phyloP scores from a whole-genome alignment of 495 filamentous ascomycete genomes.

The Trichoderma virens region DNA sequence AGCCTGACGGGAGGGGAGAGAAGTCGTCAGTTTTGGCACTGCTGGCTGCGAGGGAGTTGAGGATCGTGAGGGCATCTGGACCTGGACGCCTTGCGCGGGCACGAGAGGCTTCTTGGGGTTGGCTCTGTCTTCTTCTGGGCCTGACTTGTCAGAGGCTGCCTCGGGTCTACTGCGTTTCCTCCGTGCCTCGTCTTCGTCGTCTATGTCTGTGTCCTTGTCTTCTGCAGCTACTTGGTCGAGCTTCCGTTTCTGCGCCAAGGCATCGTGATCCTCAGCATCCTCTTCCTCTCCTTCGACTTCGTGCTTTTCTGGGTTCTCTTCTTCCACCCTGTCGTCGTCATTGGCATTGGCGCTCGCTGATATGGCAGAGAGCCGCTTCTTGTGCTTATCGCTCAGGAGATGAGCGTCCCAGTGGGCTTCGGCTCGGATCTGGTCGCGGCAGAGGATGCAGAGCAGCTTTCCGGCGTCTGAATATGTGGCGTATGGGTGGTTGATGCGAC shows the following conservation, averaged over 20 bases:
- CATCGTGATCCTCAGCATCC: not conserved
- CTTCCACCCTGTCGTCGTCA: not conserved
- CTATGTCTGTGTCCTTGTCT: conserved; percentile 28
- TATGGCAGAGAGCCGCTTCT: conserved; percentile 25
- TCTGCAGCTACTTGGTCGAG: conserved; percentile 9
- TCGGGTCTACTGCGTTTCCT: conserved; percentile 37
- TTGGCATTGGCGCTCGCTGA: conserved; percentile 13
- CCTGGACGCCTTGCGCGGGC: conserved; percentile 39
- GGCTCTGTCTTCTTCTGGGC: conserved; percentile 14
- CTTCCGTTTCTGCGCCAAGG: not conserved
- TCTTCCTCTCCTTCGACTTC: conserved; percentile 19
- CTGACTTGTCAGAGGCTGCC: not conserved
- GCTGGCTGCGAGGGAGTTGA: conserved; percentile 33
- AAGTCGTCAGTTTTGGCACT: not conserved
- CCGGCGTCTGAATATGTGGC: conserved; percentile 53
- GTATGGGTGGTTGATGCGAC: conserved; percentile 61
- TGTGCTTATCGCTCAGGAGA: conserved; percentile 41
- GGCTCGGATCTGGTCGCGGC: conserved; percentile 51
- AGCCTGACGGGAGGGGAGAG: conserved; percentile 15
- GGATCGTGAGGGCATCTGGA: conserved; percentile 49
- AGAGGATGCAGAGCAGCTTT: conserved; percentile 52
- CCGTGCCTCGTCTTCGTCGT: conserved; percentile 29
- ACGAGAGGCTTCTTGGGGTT: conserved; percentile 28
- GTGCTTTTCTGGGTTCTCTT: conserved; percentile 31
- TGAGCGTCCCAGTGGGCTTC: conserved; percentile 55